These are phyloP conservation scores for Colletotrichum echinochloae DNA, from an alignment of 2,329 filamentous ascomycete species.

Conservation along the genomic window DNA sequence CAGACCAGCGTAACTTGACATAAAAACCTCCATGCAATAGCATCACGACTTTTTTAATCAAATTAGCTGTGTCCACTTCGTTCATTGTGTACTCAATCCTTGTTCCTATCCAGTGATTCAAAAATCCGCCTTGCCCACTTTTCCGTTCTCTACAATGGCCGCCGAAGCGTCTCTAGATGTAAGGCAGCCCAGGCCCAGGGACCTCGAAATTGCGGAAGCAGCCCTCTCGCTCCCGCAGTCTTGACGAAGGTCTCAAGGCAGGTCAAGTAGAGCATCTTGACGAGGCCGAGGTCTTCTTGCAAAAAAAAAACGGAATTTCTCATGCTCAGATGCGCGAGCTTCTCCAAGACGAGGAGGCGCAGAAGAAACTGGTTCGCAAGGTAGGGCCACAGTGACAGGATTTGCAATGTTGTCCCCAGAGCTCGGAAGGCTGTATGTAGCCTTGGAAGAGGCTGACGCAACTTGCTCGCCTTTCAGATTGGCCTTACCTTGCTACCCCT, in stretches of 20 bases:
- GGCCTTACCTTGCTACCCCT: constrained; percentile 26
- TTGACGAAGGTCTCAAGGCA: constrained; percentile 19
- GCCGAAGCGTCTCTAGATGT: constrained; percentile 23
- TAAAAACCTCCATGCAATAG: not conserved
- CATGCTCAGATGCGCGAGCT: constrained; percentile 57
- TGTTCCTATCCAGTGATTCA: not conserved
- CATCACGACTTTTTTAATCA: not conserved
- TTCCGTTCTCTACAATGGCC: constrained; percentile 27
- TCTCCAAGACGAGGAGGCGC: constrained; percentile 53
- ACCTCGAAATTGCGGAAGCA: constrained; percentile 29
- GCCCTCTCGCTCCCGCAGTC: constrained; percentile 8
- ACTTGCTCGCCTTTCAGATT: not conserved
- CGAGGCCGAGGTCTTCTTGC: constrained; percentile 61
- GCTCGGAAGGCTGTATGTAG: not conserved
- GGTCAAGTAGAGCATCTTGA: constrained; percentile 53
- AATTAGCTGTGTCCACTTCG: constrained; percentile 3
- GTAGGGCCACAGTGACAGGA: not conserved
- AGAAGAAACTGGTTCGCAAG: constrained; percentile 39
- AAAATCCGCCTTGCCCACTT: constrained; percentile 18
- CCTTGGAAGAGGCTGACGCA: not conserved
- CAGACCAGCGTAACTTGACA: not conserved
- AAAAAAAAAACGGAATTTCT: constrained; percentile 59
- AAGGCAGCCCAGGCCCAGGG: constrained; percentile 20
- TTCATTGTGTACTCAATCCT: constrained; percentile 7
- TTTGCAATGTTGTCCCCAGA: too few relatives aligned